These are phyloP conservation scores for Kockovaella imperatae DNA, from an alignment of 768 basidiomycete genomes.

Conservation along the genomic window DNA sequence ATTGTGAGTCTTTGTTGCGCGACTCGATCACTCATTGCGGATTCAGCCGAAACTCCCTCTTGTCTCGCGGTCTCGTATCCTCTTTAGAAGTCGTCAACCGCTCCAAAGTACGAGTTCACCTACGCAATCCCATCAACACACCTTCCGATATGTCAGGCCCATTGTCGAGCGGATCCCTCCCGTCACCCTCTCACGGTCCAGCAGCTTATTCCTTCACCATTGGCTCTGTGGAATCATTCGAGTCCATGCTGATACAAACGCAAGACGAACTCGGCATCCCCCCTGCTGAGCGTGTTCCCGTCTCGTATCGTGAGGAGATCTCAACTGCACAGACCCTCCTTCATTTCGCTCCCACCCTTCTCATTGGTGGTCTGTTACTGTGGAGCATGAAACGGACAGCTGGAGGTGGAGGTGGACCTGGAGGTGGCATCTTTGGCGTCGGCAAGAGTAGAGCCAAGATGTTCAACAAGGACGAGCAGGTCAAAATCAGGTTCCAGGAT, in stretches of 20 bases:
- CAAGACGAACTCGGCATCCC: conserved; percentile 89
- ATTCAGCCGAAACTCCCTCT: conserved; percentile 71
- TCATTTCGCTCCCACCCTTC: conserved; percentile 88
- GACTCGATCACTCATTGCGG: conserved; percentile 2
- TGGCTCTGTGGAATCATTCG: conserved; percentile 93
- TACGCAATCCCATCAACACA: conserved; percentile 69
- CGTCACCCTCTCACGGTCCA: conserved; percentile 39
- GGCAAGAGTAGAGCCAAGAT: conserved; percentile 90
- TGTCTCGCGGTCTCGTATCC: conserved; percentile 92
- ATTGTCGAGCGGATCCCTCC: conserved; percentile 16
- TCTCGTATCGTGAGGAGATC: conserved; percentile 92
- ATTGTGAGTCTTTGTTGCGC: conserved; percentile 51
- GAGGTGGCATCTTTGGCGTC: conserved; percentile 91
- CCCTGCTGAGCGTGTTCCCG: conserved; percentile 84
- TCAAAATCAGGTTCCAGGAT: conserved; percentile 87
- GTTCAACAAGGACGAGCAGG: conserved; percentile 94
- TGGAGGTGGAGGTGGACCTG: conserved; percentile 50
- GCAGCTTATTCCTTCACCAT: conserved; percentile 81
- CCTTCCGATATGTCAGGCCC: conserved; percentile 44
- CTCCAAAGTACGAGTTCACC: conserved; percentile 77
- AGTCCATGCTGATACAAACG: conserved; percentile 87
- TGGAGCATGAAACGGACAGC: conserved; percentile 70
- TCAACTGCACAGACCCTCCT: conserved; percentile 71
- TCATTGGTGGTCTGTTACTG: conserved; percentile 80
- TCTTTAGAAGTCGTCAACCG: conserved; percentile 87